Conservation (phyloP, 331 rosid genomes). For the Quercus lobata region DNA sequence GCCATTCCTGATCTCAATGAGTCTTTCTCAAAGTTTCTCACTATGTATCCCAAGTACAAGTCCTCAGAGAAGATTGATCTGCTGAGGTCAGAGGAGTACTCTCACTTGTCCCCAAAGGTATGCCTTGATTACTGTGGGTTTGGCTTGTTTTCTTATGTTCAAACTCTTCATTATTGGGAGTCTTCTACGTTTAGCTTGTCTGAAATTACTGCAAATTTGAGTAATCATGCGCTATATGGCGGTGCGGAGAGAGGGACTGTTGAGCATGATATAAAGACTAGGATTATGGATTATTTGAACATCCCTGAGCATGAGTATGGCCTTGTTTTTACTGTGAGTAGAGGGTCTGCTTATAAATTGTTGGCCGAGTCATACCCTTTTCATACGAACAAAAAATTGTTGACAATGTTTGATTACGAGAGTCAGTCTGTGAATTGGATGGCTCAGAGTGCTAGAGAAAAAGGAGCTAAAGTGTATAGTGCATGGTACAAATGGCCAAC, state of each 20-base stretch:
- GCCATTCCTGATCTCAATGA: conserved; percentile 58
- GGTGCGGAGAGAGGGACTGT: conserved; percentile 92
- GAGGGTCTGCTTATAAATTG: conserved; percentile 91
- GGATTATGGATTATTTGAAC: conserved; percentile 92
- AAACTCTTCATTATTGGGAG: conserved; percentile 93
- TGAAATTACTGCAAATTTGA: conserved; percentile 94
- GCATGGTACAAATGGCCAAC: conserved; percentile 99
- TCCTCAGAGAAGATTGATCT: conserved; percentile 87
- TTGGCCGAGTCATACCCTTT: conserved; percentile 91
- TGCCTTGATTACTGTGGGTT: conserved; percentile 99
- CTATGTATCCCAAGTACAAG: conserved; percentile 86
- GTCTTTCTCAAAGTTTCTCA: conserved; percentile 71
- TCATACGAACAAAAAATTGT: conserved; percentile 77
- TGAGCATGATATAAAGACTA: conserved; percentile 76
- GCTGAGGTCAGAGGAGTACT: conserved; percentile 76
- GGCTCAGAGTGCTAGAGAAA: conserved; percentile 87
- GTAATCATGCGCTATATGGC: conserved; percentile 90
- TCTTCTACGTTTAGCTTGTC: conserved; percentile 95
- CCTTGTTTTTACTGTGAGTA: conserved; percentile 91
- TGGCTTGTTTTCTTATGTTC: conserved; percentile 87
- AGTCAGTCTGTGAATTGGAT: conserved; percentile 95
- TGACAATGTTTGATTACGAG: conserved; percentile 98
- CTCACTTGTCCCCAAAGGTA: conserved; percentile 85
- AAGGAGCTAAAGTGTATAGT: conserved; percentile 86
- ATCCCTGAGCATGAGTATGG: conserved; percentile 95